A percentile compares a stretch with the other conserved stretches of the same genome.
phyloP scores from a whole-genome alignment of 2,329 filamentous ascomycete species.

The Aspergillus intermedius region DNA sequence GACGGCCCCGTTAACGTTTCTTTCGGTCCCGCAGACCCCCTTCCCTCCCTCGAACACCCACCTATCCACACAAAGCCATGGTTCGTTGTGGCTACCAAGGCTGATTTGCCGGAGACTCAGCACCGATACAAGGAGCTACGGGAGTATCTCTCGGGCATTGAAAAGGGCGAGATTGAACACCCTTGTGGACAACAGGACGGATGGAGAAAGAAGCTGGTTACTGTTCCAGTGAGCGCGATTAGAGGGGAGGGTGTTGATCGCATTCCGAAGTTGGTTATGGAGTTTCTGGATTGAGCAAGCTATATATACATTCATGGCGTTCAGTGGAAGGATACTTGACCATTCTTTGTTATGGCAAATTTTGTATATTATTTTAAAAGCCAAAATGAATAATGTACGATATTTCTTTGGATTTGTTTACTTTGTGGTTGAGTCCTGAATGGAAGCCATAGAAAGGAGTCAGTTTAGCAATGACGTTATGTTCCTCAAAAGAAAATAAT shows the following conservation, averaged over 20 bases:
- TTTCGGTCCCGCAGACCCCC: slow-evolving; percentile 13
- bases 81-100: slow-evolving; percentile 94
- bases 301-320: slow-evolving; percentile 1
- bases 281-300: slow-evolving; percentile 31
- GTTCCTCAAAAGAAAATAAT: not conserved
- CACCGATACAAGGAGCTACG: slow-evolving; percentile 67
- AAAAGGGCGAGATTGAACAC: slow-evolving; percentile 58
- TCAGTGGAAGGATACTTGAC: not conserved
- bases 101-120: slow-evolving; percentile 71
- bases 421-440: too few relatives aligned
- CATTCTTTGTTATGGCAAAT: not conserved
- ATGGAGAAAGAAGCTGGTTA: slow-evolving; percentile 52
- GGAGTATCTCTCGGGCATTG: slow-evolving; percentile 63
- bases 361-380: not conserved
- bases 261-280: slow-evolving; percentile 37
- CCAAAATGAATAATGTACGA: not conserved
- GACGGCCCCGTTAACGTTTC: slow-evolving; percentile 1
- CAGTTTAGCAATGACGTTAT: too few relatives aligned
- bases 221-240: slow-evolving; percentile 85
- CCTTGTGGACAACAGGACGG: slow-evolving; percentile 66
- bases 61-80: slow-evolving; percentile 90
- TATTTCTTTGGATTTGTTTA: too few relatives aligned
- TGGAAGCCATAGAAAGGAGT: too few relatives aligned
- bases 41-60: slow-evolving; percentile 49
- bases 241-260: slow-evolving; percentile 71